Conservation (phyloP, 805 yeast species). For the Candida manassasensis region DNA sequence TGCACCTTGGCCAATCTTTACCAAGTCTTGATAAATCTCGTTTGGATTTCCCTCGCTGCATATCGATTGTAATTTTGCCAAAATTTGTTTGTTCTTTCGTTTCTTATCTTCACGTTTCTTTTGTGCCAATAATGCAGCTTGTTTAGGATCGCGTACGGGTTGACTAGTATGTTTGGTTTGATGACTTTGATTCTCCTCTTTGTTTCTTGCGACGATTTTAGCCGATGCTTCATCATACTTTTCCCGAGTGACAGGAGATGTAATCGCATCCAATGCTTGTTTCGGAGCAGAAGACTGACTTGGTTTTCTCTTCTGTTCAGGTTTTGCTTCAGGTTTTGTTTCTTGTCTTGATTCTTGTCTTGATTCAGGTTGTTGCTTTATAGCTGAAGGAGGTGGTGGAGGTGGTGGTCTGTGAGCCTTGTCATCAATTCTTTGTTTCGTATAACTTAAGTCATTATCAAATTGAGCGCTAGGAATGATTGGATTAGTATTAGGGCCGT, state of each 20-base stretch:
- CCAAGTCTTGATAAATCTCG: slow-evolving; percentile 57
- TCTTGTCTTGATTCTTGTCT: slow-evolving; percentile 14
- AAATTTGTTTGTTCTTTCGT: slow-evolving; percentile 64
- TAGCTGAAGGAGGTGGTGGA: slow-evolving; percentile 29
- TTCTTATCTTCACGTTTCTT: slow-evolving; percentile 77
- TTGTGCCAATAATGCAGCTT: slow-evolving; percentile 53
- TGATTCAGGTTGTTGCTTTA: slow-evolving; percentile 3
- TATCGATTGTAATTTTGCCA: slow-evolving; percentile 65
- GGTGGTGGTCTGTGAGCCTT: slow-evolving; percentile 39
- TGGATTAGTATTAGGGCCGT: slow-evolving; percentile 37
- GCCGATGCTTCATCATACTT: slow-evolving; percentile 8
- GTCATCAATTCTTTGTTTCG: slow-evolving; percentile 20
- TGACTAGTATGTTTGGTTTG: slow-evolving; percentile 17
- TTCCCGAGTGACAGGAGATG: slow-evolving; percentile 6
- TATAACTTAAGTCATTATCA: slow-evolving; percentile 12
- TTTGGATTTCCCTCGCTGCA: slow-evolving; percentile 87
- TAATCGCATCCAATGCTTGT: slow-evolving; percentile 16
- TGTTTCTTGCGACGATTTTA: slow-evolving; percentile 6
- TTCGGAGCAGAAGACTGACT: slow-evolving; percentile 8
- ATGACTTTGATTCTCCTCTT: slow-evolving; percentile 7
- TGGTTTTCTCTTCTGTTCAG: slow-evolving; percentile 25
- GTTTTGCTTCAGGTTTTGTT: not conserved
- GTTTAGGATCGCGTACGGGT: slow-evolving; percentile 47
- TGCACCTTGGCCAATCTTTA: slow-evolving; percentile 96
- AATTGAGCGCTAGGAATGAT: slow-evolving; percentile 27